phyloP scores from a whole-genome alignment of 1,284 basidiomycete species.

The Psilocybe mexicana region DNA sequence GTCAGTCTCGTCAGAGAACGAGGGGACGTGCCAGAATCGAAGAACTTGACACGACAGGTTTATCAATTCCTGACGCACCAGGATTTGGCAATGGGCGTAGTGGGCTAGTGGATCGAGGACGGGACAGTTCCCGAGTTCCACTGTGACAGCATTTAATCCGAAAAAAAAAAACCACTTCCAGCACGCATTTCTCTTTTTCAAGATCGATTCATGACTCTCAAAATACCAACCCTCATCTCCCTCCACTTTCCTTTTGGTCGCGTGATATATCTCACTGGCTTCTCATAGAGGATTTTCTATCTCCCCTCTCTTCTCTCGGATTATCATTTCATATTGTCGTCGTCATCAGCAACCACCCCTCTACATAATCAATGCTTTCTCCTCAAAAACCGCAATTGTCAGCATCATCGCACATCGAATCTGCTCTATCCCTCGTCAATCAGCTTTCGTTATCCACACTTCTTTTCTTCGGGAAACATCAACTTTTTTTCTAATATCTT shows the following conservation, averaged over 20 bases:
- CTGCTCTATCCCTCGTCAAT: conserved; percentile 15
- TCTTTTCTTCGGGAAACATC: conserved; percentile 4
- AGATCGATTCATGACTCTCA: conserved; percentile 4
- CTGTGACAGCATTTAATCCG: conserved; percentile 17
- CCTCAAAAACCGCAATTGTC: conserved; percentile 11
- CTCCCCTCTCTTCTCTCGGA: conserved; percentile 18
- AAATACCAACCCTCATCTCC: conserved; percentile 4
- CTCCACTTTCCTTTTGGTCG: conserved; percentile 1
- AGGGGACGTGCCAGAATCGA: conserved; percentile 49
- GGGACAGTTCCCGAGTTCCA: conserved; percentile 26
- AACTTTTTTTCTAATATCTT: conserved; percentile 1
- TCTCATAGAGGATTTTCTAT: conserved; percentile 14
- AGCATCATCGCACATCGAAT: conserved; percentile 13
- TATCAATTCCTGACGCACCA: conserved; percentile 40
- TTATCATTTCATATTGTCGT: conserved; percentile 16
- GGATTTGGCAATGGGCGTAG: conserved; percentile 60
- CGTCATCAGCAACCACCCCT: conserved; percentile 11
- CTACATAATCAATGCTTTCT: conserved; percentile 2
- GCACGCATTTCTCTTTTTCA: neutral
- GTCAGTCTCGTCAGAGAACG: conserved; percentile 30
- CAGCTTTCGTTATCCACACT: conserved; percentile 5
- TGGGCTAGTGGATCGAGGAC: conserved; percentile 53
- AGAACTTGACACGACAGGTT: conserved; percentile 45
- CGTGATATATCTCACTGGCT: conserved; percentile 8
- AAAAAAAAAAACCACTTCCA: neutral